Evolutionary conservation across 2,329 filamentous ascomycete species (phyloP).

Genomic region (Arthroderma sp.): DNA sequence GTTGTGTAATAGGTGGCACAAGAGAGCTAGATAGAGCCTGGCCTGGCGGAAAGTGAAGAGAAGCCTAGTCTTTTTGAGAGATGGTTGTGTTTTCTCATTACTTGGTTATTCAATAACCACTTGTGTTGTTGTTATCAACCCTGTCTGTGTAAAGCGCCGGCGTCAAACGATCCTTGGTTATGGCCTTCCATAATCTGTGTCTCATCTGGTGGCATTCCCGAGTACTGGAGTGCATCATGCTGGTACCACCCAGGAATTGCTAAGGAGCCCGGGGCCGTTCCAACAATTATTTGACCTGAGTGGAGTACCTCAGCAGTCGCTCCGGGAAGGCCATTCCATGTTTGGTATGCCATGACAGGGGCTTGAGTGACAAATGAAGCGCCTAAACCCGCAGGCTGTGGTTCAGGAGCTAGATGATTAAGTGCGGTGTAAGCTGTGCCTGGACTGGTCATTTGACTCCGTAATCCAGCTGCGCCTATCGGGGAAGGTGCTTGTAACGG

Average conservation of each 20-base stretch:
- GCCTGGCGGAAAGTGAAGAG: too few species aligned
- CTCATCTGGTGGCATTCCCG: too few species aligned
- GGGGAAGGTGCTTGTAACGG: background rate
- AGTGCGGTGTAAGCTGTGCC: background rate
- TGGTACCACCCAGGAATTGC: slow-evolving; percentile 7
- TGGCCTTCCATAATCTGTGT: too few species aligned
- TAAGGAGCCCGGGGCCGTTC: slow-evolving; percentile 1
- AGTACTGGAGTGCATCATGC: slow-evolving; percentile 3
- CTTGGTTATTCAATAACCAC: background rate
- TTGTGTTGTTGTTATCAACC: background rate
- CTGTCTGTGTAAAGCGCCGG: too few species aligned
- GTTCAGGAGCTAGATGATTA: background rate
- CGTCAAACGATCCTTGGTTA: too few species aligned
- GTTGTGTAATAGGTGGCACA: too few species aligned
- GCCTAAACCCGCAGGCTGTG: background rate
- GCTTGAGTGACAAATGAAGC: slow-evolving; percentile 2
- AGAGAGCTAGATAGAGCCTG: too few species aligned
- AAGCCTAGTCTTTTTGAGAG: too few species aligned
- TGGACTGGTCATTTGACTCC: slow-evolving; percentile 2
- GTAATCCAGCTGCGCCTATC: slow-evolving; percentile 3
- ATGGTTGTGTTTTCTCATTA: too few species aligned
- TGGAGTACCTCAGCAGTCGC: background rate
- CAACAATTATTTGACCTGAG: slow-evolving; percentile 1
- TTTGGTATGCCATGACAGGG: slow-evolving; percentile 1
- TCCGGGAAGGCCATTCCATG: slow-evolving; percentile 1